Percentiles rank a stretch among this genome's conserved stretches.
These are phyloP conservation scores for Pseudogymnoascus sp. DNA, from an alignment of 2,329 filamentous ascomycete species.

Conservation along the genomic window DNA sequence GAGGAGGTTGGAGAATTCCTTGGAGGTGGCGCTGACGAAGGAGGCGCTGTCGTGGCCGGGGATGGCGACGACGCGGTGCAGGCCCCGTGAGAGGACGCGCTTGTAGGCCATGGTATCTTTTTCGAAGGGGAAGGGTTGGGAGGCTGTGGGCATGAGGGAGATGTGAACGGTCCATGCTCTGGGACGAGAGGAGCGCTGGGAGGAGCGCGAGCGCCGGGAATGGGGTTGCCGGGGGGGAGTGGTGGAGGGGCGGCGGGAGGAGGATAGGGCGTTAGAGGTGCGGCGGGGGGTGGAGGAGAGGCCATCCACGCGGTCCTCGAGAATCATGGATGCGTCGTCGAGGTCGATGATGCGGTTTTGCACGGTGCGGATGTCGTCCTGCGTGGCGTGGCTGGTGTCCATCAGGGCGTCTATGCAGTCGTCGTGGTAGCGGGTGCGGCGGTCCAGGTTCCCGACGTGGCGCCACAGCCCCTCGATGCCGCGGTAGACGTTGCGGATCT, in stretches of 20 bases:
- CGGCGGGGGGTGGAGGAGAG: constrained; percentile 17
- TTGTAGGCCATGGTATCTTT: constrained; percentile 54
- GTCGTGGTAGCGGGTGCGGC: constrained; percentile 42
- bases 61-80: constrained; percentile 50
- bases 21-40: constrained; percentile 40
- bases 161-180: constrained; percentile 51
- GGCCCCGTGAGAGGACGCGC: constrained; percentile 49
- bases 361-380: constrained; percentile 24
- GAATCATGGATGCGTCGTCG: constrained; percentile 28
- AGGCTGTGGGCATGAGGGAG: constrained; percentile 46
- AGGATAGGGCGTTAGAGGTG: constrained; percentile 16
- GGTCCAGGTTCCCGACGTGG: constrained; percentile 40
- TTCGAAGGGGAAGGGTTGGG: constrained; percentile 51
- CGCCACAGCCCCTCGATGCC: constrained; percentile 47
- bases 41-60: constrained; percentile 41
- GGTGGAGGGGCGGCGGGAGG: constrained; percentile 24
- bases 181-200: constrained; percentile 17
- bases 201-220: neutral
- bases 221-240: constrained; percentile 19
- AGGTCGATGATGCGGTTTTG: constrained; percentile 25
- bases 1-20: constrained; percentile 42
- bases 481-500: constrained; percentile 46
- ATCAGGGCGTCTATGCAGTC: constrained; percentile 46
- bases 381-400: constrained; percentile 29
- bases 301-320: constrained; percentile 26